Base-by-base conservation (phyloP, 2,329 filamentous ascomycete species). In the Ophiostoma australiae region DNA sequence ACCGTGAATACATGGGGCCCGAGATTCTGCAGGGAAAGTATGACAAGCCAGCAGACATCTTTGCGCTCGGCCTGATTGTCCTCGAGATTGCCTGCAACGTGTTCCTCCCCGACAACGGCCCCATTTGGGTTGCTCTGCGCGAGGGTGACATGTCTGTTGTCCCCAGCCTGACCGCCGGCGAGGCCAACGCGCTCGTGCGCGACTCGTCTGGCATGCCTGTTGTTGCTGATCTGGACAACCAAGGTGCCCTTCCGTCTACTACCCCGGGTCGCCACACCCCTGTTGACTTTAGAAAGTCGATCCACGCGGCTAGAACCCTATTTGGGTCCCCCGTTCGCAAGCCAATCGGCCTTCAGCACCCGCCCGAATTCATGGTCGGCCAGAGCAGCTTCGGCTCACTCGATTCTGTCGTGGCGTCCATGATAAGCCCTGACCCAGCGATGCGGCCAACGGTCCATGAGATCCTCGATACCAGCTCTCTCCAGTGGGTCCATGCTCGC, bases 11-110 rank as follows among this genome's bases (percentile, higher is more conserved):
- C 78, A 94, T 99, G 78, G 94, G 92, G 0, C 94, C 94, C 0
- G 95, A 99, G 80, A 93, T 97, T 73, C 87, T 99, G 27, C 88
- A 88, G 77, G 94, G 94, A 61, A 87, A 89, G 74, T 95, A 91
- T 75, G 93, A 97, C 81, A 95, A 94, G 79, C 91, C 94, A 52
- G 91, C 93, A 48, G 95, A 99, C 79, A 87, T 99, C 69, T 99
- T 97, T 80, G 92, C 95, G 13, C 87, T 99, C 39, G 95, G 95
- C 69, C 87, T 98, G 76, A 97, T 98, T 79, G 91, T 97, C 79
- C 88, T 97, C 68, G 95, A 99, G 81, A 95, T 94, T 76, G 94
- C 93, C 35, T 93, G 91, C 74, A 99, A 99, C 77, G 93, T 97
- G 69, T 90, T 93, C 73, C 89, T 99, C 37, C 95, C 95, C 0